phyloP scores from a whole-genome alignment of 2,329 filamentous ascomycete species.

The Waltergamsia citrina region DNA sequence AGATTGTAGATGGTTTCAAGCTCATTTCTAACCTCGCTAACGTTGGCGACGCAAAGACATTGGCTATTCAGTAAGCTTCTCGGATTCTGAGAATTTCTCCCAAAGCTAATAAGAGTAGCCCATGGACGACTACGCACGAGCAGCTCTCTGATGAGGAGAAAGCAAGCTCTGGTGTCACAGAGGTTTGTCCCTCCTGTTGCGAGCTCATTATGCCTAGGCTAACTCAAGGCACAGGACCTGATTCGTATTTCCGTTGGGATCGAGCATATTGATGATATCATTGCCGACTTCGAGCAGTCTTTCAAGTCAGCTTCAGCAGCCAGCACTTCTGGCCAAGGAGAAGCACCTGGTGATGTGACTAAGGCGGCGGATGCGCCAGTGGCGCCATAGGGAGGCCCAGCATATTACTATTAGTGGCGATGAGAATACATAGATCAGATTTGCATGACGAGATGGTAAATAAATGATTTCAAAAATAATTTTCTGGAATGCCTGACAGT shows the following conservation, averaged over 20 bases:
- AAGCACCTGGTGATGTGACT: constrained; percentile 8
- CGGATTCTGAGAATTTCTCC: too few species aligned
- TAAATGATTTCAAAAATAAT: too few species aligned
- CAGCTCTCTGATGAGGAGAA: constrained; percentile 81
- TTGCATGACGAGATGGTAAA: too few species aligned
- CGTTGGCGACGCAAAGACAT: constrained; percentile 89
- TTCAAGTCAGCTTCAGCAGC: constrained; percentile 54
- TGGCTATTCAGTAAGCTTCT: constrained; percentile 64
- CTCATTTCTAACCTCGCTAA: constrained; percentile 94
- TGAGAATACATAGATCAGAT: too few species aligned
- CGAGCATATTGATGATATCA: constrained; percentile 96
- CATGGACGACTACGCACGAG: constrained; percentile 92
- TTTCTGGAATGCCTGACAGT: too few species aligned
- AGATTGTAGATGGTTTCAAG: constrained; percentile 91
- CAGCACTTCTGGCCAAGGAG: constrained; percentile 16
- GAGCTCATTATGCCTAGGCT: background rate
- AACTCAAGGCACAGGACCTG: constrained; percentile 50
- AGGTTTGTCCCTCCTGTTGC: constrained; percentile 30
- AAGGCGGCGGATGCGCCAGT: constrained; percentile 28
- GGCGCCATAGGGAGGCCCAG: constrained; percentile 17
- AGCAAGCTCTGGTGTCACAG: constrained; percentile 69
- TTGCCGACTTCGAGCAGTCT: constrained; percentile 87
- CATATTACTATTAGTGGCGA: too few species aligned
- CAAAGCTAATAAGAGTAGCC: constrained; percentile 25
- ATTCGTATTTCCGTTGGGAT: constrained; percentile 94